phyloP scores from a whole-genome alignment of 805 yeast genomes.

The Kregervanrija pseudodelftensis region DNA sequence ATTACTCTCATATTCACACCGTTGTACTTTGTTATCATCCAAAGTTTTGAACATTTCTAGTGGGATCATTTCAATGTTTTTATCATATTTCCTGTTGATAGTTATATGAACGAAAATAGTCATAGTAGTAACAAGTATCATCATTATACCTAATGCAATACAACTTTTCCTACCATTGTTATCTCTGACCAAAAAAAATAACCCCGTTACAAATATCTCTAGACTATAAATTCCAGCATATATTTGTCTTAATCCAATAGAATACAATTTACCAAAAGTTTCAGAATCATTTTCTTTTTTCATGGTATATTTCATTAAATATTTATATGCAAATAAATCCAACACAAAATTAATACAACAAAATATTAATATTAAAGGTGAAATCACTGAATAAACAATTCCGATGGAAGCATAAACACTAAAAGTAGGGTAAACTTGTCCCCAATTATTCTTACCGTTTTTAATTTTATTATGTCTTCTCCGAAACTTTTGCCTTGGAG shows the following conservation, averaged over 20 bases:
- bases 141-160: conserved; percentile 40
- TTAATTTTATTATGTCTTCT: conserved; percentile 30
- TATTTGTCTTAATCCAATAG: conserved; percentile 66
- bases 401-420: conserved; percentile 77
- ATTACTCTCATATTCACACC: neutral
- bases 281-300: conserved; percentile 47
- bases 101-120: conserved; percentile 55
- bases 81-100: conserved; percentile 37
- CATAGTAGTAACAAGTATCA: conserved; percentile 40
- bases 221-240: conserved; percentile 78
- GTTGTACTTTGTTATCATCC: conserved; percentile 4
- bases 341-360: conserved; percentile 49
- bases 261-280: conserved; percentile 64
- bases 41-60: conserved; percentile 12
- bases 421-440: conserved; percentile 67
- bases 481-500: conserved; percentile 54
- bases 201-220: conserved; percentile 71
- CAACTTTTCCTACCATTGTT: conserved; percentile 37
- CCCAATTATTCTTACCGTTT: conserved; percentile 56
- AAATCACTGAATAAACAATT: conserved; percentile 66
- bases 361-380: conserved; percentile 69
- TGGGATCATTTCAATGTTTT: conserved; percentile 33
- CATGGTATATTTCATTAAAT: conserved; percentile 54
- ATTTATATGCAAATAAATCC: conserved; percentile 61
- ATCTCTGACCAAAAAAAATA: conserved; percentile 57